Percentiles rank a stretch among this genome's conserved stretches.
phyloP scores from a whole-genome alignment of 345 rosid genomes.

The Eucalyptus marginata region DNA sequence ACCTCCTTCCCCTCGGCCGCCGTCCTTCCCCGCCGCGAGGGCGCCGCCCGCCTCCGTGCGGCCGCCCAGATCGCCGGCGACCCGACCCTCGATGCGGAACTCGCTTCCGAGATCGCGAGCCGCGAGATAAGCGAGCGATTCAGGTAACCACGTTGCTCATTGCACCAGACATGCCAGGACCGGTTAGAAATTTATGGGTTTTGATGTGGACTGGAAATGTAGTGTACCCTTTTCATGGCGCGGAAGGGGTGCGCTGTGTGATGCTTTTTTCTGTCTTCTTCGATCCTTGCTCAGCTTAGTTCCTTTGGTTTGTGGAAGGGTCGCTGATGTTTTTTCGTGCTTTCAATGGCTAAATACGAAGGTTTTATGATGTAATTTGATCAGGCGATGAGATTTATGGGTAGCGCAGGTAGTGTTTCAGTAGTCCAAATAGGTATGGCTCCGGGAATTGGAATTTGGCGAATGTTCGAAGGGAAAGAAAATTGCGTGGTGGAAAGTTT shows the following conservation, averaged over 20 bases:
- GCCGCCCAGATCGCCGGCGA: not conserved
- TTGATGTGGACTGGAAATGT: not conserved
- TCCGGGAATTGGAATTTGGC: not conserved
- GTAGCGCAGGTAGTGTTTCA: not conserved
- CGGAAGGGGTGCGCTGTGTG: not conserved
- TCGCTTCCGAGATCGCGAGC: not conserved
- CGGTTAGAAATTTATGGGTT: not conserved
- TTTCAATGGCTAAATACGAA: not conserved
- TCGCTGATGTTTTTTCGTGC: not conserved
- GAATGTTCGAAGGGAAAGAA: not conserved
- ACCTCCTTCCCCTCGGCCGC: not conserved
- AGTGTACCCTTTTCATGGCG: not conserved
- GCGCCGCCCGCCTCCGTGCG: not conserved
- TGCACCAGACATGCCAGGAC: not conserved
- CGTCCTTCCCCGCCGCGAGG: not conserved
- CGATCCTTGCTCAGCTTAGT: not conserved
- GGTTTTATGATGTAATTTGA: not conserved
- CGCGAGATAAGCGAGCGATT: not conserved
- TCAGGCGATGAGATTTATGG: not conserved
- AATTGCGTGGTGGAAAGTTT: not conserved
- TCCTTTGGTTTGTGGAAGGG: not conserved
- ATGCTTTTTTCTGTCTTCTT: not conserved
- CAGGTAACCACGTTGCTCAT: not conserved
- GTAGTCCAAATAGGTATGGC: not conserved
- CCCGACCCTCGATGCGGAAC: not conserved